These are phyloP conservation scores for Sanghuangporus sanghuang DNA, from an alignment of 1,284 basidiomycete genomes.

Conservation along the genomic window DNA sequence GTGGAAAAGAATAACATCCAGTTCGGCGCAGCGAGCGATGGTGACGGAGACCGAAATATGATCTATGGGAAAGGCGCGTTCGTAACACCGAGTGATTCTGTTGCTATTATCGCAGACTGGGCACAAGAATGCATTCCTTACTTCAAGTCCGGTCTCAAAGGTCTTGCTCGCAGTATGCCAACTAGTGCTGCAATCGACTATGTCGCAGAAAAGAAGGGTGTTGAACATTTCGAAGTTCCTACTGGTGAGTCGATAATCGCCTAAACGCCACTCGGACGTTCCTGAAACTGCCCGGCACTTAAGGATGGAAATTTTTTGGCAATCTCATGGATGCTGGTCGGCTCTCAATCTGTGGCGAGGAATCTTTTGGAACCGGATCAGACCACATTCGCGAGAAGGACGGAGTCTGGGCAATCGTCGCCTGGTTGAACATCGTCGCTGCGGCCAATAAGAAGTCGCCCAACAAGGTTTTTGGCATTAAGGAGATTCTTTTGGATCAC, in stretches of 20 bases:
- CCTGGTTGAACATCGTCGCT: constrained; percentile 97
- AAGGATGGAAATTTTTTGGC: constrained; percentile 99
- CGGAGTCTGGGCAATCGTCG: constrained; percentile 95
- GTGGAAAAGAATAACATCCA: constrained; percentile 86
- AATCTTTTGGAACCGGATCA: constrained; percentile 98
- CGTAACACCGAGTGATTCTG: constrained; percentile 95
- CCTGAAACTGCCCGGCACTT: not conserved
- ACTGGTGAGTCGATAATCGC: constrained; percentile 56
- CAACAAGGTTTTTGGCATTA: constrained; percentile 76
- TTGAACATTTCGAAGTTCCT: constrained; percentile 94
- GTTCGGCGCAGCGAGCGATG: constrained; percentile 96
- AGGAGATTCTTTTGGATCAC: constrained; percentile 82
- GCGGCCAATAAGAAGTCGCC: constrained; percentile 84
- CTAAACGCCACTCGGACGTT: not conserved
- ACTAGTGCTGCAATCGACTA: constrained; percentile 96
- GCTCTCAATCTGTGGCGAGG: constrained; percentile 97
- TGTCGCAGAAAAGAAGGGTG: constrained; percentile 91
- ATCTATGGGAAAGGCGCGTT: constrained; percentile 98
- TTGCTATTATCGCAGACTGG: constrained; percentile 99
- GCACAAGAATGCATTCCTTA: constrained; percentile 90
- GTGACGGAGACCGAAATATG: constrained; percentile 99
- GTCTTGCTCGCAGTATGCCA: constrained; percentile 95
- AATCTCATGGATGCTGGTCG: constrained; percentile 99
- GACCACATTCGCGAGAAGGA: constrained; percentile 99
- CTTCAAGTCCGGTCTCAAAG: constrained; percentile 93